These are phyloP conservation scores for Xylaria sp. DNA, from an alignment of 2,329 filamentous ascomycete species.

Conservation along the genomic window DNA sequence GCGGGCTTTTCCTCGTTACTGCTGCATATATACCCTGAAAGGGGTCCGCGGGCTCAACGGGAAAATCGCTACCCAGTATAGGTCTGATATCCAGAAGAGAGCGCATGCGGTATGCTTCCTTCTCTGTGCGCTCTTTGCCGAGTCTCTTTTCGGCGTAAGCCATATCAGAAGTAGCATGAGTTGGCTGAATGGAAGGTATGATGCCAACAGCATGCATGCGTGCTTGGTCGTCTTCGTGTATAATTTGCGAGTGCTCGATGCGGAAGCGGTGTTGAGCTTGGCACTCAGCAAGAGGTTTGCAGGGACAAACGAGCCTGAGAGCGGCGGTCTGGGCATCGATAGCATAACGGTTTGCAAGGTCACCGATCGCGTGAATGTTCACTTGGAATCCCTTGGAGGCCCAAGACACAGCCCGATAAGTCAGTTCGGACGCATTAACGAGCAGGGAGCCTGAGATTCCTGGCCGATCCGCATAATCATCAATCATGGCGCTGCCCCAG, in stretches of 20 bases:
- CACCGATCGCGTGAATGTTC: slow-evolving; percentile 78
- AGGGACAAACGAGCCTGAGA: slow-evolving; percentile 63
- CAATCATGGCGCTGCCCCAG: slow-evolving; percentile 77
- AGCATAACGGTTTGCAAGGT: slow-evolving; percentile 72
- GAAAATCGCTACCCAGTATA: slow-evolving; percentile 75
- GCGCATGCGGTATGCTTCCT: slow-evolving; percentile 73
- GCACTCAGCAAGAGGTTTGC: slow-evolving; percentile 56
- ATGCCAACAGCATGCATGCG: slow-evolving; percentile 69
- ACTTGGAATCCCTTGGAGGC: slow-evolving; percentile 71
- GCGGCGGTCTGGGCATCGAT: slow-evolving; percentile 70
- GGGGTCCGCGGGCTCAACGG: slow-evolving; percentile 74
- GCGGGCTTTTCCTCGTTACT: slow-evolving; percentile 68
- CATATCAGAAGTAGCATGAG: slow-evolving; percentile 78
- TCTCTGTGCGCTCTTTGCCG: slow-evolving; percentile 61
- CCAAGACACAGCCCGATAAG: slow-evolving; percentile 66
- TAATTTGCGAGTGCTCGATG: slow-evolving; percentile 77
- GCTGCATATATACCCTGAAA: slow-evolving; percentile 77
- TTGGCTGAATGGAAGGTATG: slow-evolving; percentile 76
- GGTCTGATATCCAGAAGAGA: slow-evolving; percentile 64
- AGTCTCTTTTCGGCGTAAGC: slow-evolving; percentile 70
- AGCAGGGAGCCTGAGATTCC: slow-evolving; percentile 71
- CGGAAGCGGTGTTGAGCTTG: slow-evolving; percentile 68
- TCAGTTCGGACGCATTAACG: slow-evolving; percentile 69
- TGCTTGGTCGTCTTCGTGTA: slow-evolving; percentile 71
- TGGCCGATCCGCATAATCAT: slow-evolving; percentile 73